These are phyloP conservation scores for Penstemon barbatus DNA, from an alignment of 257 asterid genomes.

Conservation along the genomic window DNA sequence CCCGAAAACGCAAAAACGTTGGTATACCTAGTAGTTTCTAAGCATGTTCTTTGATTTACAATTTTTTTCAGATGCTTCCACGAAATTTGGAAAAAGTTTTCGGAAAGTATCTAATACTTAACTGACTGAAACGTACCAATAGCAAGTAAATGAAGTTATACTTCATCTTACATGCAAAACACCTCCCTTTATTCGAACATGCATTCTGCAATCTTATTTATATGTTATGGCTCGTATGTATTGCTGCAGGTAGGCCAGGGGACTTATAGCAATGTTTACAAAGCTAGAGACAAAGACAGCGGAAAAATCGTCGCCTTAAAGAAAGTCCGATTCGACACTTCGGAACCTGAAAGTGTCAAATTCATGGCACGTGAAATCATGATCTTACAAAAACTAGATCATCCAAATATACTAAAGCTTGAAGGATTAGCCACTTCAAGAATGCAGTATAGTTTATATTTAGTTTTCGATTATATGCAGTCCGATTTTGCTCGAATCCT, in stretches of 20 bases:
- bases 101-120: no score
- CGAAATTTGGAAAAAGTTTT: no score
- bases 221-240: not conserved
- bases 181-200: no score
- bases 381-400: conserved; percentile 64
- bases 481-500: conserved; percentile 64
- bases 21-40: no score
- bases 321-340: conserved; percentile 79
- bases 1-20: no score
- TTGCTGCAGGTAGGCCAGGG: conserved; percentile 70
- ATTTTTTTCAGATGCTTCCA: no score
- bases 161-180: no score
- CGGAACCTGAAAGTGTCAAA: conserved; percentile 82
- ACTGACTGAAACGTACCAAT: no score
- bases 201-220: no score
- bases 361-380: conserved; percentile 88
- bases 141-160: no score
- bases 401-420: conserved; percentile 77
- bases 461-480: conserved; percentile 70
- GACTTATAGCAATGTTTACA: conserved; percentile 81
- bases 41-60: no score
- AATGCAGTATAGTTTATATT: conserved; percentile 84
- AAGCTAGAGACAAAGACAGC: conserved; percentile 63
- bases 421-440: conserved; percentile 87
- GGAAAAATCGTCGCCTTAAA: conserved; percentile 75